Base-by-base conservation (phyloP, 1,284 basidiomycete species). In the Cystobasidiaceae sp. region DNA sequence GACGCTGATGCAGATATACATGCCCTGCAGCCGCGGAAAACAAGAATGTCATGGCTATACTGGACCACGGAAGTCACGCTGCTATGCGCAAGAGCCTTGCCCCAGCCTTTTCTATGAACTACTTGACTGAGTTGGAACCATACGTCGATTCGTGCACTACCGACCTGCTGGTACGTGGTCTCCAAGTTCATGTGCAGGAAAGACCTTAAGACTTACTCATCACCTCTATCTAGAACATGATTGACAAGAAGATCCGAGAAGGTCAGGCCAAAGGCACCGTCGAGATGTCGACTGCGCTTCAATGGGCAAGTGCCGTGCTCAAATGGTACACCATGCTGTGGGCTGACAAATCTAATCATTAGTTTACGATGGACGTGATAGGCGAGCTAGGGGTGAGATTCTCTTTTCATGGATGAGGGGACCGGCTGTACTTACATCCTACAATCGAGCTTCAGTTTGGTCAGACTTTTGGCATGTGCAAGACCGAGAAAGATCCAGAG, bases 351-450 rank as follows among this genome's bases (percentile, higher is more conserved):
- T 39, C 37, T 11, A 17, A 6, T 50, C 28, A 7, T 25, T 25
- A 50, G 48, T 50, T 50, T 17, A 50, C 48, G n/a, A 50, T 50
- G 48, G 48, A 50, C 21, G 48, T 50, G 6, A 50, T 50, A 7
- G 48, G 48, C 21, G 48, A 50, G 21, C 21, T 50, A 17, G 48
- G 48, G 17, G 48, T 50, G 17, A 50, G 48, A n/a, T n/a, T n/a
- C n/a, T n/a, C n/a, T n/a, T n/a, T n/a, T n/a, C n/a, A n/a, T n/a
- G n/a, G n/a, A n/a, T n/a, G n/a, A n/a, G n/a, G n/a, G n/a, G n/a
- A n/a, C n/a, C n/a, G n/a, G n/a, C n/a, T n/a, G n/a, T n/a, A n/a
- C n/a, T n/a, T n/a, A n/a, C n/a, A n/a, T n/a, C n/a, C n/a, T n/a
- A n/a, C n/a, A n/a, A n/a, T n/a, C n/a, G 19, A 4, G 21, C 21